Conservation (phyloP, 768 basidiomycete species). For the Trametes sanguinea region DNA sequence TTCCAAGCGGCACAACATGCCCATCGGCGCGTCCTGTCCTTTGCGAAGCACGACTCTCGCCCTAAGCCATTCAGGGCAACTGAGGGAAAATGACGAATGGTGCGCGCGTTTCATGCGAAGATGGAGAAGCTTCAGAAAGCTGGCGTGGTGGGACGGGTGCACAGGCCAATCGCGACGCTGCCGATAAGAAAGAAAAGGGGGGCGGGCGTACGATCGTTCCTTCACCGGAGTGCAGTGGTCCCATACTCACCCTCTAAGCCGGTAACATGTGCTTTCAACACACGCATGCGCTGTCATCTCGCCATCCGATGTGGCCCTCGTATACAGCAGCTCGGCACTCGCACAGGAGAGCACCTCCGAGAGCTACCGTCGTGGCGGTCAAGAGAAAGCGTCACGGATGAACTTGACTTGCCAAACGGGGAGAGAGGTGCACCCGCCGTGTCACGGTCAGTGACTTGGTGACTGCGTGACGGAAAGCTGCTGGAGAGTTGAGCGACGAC, state of each 20-base stretch:
- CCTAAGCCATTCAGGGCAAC: background rate
- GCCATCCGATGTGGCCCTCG: background rate
- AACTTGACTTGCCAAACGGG: slow-evolving; percentile 8
- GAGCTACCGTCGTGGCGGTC: no score
- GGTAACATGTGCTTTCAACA: no score
- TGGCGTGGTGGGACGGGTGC: no score
- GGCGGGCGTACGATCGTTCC: no score
- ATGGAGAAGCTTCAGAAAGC: background rate
- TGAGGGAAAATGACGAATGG: background rate
- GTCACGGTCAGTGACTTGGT: background rate
- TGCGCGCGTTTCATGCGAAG: slow-evolving; percentile 1
- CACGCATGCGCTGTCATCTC: no score
- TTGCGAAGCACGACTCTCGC: no score
- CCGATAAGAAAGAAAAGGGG: background rate
- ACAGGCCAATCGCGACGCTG: background rate
- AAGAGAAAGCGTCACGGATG: background rate
- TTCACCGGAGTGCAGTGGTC: no score
- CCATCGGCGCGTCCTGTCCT: no score
- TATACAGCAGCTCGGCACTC: no score
- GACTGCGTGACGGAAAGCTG: background rate
- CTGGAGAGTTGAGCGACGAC: background rate
- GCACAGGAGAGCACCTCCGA: no score
- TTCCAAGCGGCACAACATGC: background rate
- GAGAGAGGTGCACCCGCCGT: background rate
- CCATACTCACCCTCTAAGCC: no score